Percentiles rank a stretch among this genome's conserved stretches.
Conservation (phyloP, 371 early-diverging fungal species). For the Zopfochytrium polystomum region DNA sequence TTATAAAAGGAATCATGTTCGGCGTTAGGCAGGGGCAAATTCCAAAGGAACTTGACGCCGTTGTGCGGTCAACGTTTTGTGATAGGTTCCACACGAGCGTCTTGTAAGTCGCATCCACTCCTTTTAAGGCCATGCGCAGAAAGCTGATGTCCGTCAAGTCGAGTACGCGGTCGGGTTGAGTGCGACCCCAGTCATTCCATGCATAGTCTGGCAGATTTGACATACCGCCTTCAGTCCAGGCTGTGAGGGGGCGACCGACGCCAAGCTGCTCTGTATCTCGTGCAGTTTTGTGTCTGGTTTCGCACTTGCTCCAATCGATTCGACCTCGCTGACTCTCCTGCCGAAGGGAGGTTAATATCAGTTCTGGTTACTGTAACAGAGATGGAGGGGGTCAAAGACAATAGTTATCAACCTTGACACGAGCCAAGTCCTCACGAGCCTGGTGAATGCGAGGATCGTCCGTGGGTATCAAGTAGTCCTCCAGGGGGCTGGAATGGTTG, state of each 20-base stretch:
- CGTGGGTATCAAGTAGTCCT: constrained; percentile 35
- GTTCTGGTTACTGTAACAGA: neutral
- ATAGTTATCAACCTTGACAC: constrained; percentile 13
- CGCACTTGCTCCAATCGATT: constrained; percentile 38
- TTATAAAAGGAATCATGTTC: constrained; percentile 40
- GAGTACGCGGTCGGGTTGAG: constrained; percentile 39
- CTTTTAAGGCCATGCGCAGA: constrained; percentile 29
- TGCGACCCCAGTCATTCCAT: constrained; percentile 41
- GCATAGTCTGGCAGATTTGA: constrained; percentile 35
- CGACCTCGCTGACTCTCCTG: constrained; percentile 19
- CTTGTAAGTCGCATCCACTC: constrained; percentile 36
- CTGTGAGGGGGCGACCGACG: constrained; percentile 34
- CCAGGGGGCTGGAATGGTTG: constrained; percentile 30
- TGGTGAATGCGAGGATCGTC: constrained; percentile 41
- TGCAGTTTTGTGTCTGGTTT: constrained; percentile 31
- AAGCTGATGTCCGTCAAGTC: constrained; percentile 40
- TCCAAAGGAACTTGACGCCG: constrained; percentile 20
- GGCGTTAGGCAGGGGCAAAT: constrained; percentile 44
- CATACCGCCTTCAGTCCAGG: constrained; percentile 40
- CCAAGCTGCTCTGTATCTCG: constrained; percentile 35
- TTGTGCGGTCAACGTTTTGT: constrained; percentile 42
- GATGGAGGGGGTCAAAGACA: neutral
- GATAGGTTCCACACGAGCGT: constrained; percentile 42
- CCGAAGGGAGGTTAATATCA: constrained; percentile 1
- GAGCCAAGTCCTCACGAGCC: constrained; percentile 28